Conservation (phyloP, 2,329 filamentous ascomycete species). For the Colletotrichum cereale region DNA sequence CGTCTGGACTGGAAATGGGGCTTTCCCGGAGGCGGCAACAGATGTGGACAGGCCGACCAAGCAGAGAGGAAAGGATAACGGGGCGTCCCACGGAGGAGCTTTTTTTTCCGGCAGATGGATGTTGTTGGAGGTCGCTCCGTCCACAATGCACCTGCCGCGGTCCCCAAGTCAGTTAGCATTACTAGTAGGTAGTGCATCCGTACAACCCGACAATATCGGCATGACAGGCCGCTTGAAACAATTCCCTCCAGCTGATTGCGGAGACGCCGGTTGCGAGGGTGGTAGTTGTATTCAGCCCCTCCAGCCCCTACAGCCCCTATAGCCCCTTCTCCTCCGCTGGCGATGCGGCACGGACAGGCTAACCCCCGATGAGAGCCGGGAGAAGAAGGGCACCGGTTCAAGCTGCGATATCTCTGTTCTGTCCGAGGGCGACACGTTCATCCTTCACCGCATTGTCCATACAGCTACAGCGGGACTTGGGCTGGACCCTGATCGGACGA, state of each 20-base stretch:
- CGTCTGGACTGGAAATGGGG: constrained; percentile 28
- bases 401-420: background rate
- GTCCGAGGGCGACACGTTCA: constrained; percentile 14
- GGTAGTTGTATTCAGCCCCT: background rate
- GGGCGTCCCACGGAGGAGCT: constrained; percentile 30
- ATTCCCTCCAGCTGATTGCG: constrained; percentile 31
- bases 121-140: constrained; percentile 9
- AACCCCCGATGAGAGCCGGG: constrained; percentile 7
- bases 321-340: constrained; percentile 1
- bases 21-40: constrained; percentile 28
- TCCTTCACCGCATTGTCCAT: constrained; percentile 8
- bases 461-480: constrained; percentile 16
- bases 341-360: constrained; percentile 28
- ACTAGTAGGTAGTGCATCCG: no score
- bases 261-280: background rate
- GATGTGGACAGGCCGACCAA: background rate
- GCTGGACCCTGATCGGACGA: constrained; percentile 32
- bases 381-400: background rate
- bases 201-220: constrained; percentile 6
- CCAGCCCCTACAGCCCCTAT: background rate
- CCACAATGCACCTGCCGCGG: constrained; percentile 5
- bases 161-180: constrained; percentile 27
- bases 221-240: constrained; percentile 1
- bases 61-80: constrained; percentile 3
- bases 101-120: constrained; percentile 23